phyloP scores from a whole-genome alignment of 768 basidiomycete genomes.

The Royoungia palumana region DNA sequence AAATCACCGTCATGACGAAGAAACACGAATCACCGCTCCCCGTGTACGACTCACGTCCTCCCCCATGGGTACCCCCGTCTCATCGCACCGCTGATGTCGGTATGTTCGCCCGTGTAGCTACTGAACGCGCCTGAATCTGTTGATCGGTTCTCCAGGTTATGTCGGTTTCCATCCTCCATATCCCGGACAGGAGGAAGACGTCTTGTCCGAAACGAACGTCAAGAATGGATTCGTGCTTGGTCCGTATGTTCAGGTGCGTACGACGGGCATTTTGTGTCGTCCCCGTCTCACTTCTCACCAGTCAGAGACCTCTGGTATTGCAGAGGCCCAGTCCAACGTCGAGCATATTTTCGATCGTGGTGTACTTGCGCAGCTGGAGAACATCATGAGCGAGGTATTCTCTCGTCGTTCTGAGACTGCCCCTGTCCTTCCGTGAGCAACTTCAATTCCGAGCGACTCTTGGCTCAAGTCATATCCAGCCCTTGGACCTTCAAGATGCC shows the following conservation, averaged over 20 bases:
- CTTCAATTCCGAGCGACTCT: neutral
- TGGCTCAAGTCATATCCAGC: conserved; percentile 24
- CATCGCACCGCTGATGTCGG: conserved; percentile 72
- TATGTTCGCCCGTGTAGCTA: conserved; percentile 24
- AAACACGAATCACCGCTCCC: conserved; percentile 37
- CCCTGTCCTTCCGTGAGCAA: conserved; percentile 61
- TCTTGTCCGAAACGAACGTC: conserved; percentile 60
- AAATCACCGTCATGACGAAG: conserved; percentile 18
- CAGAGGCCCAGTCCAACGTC: conserved; percentile 13
- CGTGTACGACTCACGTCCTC: conserved; percentile 65
- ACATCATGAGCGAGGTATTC: conserved; percentile 76
- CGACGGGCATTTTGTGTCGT: neutral
- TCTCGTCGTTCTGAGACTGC: conserved; percentile 54
- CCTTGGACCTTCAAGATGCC: conserved; percentile 74
- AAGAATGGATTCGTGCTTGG: conserved; percentile 60
- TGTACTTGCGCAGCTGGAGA: conserved; percentile 60
- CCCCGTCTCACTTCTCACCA: conserved; percentile 3
- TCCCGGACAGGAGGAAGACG: conserved; percentile 72
- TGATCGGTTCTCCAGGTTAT: neutral
- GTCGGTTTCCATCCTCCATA: conserved; percentile 74
- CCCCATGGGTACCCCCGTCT: conserved; percentile 66
- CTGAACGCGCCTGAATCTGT: neutral
- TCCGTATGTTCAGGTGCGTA: conserved; percentile 56
- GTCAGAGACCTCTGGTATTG: conserved; percentile 21
- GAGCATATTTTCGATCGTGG: conserved; percentile 46